Percentiles rank a stretch among this genome's conserved stretches.
Conservation (phyloP, 2,329 filamentous ascomycete species). For the Neonectria faginata region DNA sequence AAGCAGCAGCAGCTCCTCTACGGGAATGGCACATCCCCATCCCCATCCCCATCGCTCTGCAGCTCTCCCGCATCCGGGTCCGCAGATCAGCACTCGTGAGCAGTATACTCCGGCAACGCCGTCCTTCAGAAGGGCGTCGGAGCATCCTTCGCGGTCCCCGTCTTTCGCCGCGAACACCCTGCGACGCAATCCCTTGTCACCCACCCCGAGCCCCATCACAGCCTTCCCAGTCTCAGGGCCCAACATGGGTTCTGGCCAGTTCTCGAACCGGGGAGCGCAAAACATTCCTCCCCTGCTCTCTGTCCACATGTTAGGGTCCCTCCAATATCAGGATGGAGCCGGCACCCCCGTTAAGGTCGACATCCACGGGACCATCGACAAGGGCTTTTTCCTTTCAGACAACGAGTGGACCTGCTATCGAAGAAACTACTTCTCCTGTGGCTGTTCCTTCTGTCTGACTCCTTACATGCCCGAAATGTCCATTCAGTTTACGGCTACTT, state of each 20-base stretch:
- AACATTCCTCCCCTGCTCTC: slow-evolving; percentile 65
- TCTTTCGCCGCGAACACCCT: slow-evolving; percentile 59
- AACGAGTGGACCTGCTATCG: slow-evolving; percentile 93
- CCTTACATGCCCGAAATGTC: slow-evolving; percentile 63
- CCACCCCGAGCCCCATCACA: slow-evolving; percentile 62
- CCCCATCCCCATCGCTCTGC: slow-evolving; percentile 56
- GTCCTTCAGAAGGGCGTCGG: slow-evolving; percentile 61
- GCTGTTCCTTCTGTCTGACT: slow-evolving; percentile 79
- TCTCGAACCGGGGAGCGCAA: slow-evolving; percentile 45
- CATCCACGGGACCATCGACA: slow-evolving; percentile 85
- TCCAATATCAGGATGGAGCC: slow-evolving; percentile 67
- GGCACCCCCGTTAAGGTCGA: slow-evolving; percentile 72
- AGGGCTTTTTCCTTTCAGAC: slow-evolving; percentile 86
- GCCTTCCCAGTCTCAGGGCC: slow-evolving; percentile 57
- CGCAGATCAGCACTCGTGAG: slow-evolving; percentile 63
- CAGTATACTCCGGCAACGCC: slow-evolving; percentile 65
- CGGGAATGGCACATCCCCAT: slow-evolving; percentile 70
- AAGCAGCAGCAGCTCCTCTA: slow-evolving; percentile 61
- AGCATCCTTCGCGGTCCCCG: slow-evolving; percentile 64
- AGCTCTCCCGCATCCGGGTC: slow-evolving; percentile 63
- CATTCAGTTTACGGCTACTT: slow-evolving; percentile 63
- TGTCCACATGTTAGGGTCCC: slow-evolving; percentile 66
- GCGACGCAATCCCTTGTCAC: slow-evolving; percentile 66
- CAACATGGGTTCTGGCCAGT: slow-evolving; percentile 63
- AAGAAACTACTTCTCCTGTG: slow-evolving; percentile 90